Base-by-base conservation (phyloP, 176 grass and related monocot genomes). In the Typha latifolia region DNA sequence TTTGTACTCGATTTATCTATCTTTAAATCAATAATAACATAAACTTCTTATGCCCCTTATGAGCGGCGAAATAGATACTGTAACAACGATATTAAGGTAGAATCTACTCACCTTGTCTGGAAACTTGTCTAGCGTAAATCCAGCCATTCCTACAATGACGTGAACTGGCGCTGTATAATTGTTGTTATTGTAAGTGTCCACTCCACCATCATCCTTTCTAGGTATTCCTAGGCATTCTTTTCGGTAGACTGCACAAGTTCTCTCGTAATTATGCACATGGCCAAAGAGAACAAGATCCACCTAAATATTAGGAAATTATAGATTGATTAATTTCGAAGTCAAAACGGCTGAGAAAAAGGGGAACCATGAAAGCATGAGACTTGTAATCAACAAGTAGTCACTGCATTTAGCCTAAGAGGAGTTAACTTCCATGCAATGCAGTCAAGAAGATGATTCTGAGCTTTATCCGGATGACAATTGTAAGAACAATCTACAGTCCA, bases 191-290 rank as follows among this genome's bases (percentile, higher is more conserved):
- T 95, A 95, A 70, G 86, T 87, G 37, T 95, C 86, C 49, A 84
- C 59, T 48, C 91, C 86, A 72, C 10, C 51, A 64, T 66, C 74
- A 24, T 84, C 84, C 49, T 90, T 95, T 71, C 32, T 82, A 24
- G 91, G 91, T 48, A 72, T 55, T 48, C 78, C 79, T 70, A 14
- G 82, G 69, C 91, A 95, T 47, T 78, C 69, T 14, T 32, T 13
- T 51, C 69, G 47, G 56, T 87, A 87, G 23, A 95, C 67, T 4
- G 86, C 78, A 63, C 91, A 95, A 3, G 84, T 87, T 53, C 91
- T 95, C 62, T 95, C 91, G 3, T 95, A 95, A 76, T 90, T 95
- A 65, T 95, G 91, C 19, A 90, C 91, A 82, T 95, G 86, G 13
- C 91, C 91, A 16, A 95, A 84, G 47, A 95, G 79, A 63, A 90